Conservation (phyloP, 805 yeast species). For the Saccharomyces mikatae region DNA sequence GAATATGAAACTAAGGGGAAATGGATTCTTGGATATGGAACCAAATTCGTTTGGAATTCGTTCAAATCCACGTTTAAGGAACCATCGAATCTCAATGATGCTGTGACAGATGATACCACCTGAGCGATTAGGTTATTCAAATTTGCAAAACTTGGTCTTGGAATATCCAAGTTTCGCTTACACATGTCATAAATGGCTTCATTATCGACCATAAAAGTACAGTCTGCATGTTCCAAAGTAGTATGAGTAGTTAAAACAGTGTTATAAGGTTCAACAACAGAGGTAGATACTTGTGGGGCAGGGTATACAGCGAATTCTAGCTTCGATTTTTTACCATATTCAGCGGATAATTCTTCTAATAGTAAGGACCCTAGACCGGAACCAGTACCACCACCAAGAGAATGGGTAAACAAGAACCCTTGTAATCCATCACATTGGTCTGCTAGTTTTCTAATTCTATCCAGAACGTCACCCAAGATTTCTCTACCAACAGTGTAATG, state of each 20-base stretch:
- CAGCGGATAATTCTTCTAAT: conserved; percentile 79
- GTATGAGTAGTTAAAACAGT: conserved; percentile 92
- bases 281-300: conserved; percentile 88
- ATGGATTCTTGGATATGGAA: conserved; percentile 95
- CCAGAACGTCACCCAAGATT: conserved; percentile 80
- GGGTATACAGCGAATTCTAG: conserved; percentile 95
- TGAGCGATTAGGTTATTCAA: conserved; percentile 88
- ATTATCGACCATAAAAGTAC: conserved; percentile 95
- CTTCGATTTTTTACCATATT: conserved; percentile 88
- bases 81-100: conserved; percentile 89
- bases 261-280: conserved; percentile 94
- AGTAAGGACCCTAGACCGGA: conserved; percentile 90
- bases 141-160: conserved; percentile 76
- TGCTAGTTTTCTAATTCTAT: conserved; percentile 84
- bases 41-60: conserved; percentile 94
- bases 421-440: conserved; percentile 94
- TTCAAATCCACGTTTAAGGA: conserved; percentile 90
- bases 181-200: conserved; percentile 96
- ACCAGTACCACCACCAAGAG: conserved; percentile 97
- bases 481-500: conserved; percentile 95
- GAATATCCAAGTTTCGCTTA: conserved; percentile 82
- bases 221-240: conserved; percentile 91
- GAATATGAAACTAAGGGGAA: conserved; percentile 96
- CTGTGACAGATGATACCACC: conserved; percentile 92
- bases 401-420: conserved; percentile 90